A percentile compares a stretch with the other conserved stretches of the same genome.
These are phyloP conservation scores for Penstemon eatonii DNA, from an alignment of 257 asterid species.

Conservation along the genomic window DNA sequence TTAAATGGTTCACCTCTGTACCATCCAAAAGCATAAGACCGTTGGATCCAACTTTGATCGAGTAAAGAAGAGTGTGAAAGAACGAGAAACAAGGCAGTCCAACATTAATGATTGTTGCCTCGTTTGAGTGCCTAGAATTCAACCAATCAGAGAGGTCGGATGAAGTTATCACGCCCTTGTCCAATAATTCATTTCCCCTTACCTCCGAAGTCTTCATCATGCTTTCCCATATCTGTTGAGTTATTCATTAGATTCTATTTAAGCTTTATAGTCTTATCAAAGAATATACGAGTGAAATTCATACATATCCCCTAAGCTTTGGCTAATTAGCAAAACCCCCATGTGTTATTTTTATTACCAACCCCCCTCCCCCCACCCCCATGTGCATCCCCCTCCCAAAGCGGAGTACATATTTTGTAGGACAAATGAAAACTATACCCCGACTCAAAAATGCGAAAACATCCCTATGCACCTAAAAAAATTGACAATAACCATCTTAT, in stretches of 20 bases:
- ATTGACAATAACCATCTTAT: too few species aligned
- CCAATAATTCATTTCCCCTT: constrained; percentile 65
- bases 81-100: constrained; percentile 81
- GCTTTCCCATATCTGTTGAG: constrained; percentile 75
- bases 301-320: not conserved
- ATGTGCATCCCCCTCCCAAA: too few species aligned
- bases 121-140: constrained; percentile 58
- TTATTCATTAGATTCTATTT: not conserved
- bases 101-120: constrained; percentile 47
- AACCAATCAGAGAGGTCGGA: constrained; percentile 77
- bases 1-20: constrained; percentile 69
- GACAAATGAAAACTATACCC: too few species aligned
- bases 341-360: too few species aligned
- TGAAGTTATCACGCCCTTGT: constrained; percentile 47
- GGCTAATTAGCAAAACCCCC: too few species aligned
- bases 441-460: too few species aligned
- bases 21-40: constrained; percentile 71
- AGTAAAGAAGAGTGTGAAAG: constrained; percentile 53
- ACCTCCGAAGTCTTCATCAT: constrained; percentile 63
- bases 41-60: constrained; percentile 64
- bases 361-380: too few species aligned
- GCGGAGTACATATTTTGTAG: too few species aligned
- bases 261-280: not conserved
- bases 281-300: not conserved
- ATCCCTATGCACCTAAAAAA: too few species aligned